phyloP scores from a whole-genome alignment of 2,329 filamentous ascomycete genomes.

The Alternaria arborescens region DNA sequence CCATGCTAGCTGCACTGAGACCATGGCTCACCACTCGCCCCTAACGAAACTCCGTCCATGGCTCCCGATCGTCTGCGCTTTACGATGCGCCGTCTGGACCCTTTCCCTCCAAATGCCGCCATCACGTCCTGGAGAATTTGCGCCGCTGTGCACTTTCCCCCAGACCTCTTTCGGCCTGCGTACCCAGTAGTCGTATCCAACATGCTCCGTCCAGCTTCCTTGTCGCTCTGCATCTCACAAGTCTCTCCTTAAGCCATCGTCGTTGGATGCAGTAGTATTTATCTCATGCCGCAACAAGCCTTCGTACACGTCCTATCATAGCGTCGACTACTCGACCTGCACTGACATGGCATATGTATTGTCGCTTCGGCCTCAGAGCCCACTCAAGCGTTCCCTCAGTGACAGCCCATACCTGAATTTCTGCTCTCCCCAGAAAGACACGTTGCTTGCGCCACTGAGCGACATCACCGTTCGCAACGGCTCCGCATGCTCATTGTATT shows the following conservation, averaged over 20 bases:
- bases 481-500: slow-evolving; percentile 49
- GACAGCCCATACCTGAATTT: slow-evolving; percentile 50
- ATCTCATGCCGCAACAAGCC: slow-evolving; percentile 46
- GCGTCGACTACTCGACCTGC: slow-evolving; percentile 25
- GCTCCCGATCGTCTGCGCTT: slow-evolving; percentile 23
- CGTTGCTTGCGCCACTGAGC: slow-evolving; percentile 33
- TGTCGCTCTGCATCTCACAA: slow-evolving; percentile 22
- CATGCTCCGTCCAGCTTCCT: slow-evolving; percentile 21
- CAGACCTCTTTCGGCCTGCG: slow-evolving; percentile 21
- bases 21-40: slow-evolving; percentile 13
- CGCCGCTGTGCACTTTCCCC: slow-evolving; percentile 34
- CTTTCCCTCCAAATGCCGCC: slow-evolving; percentile 25
- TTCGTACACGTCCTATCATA: slow-evolving; percentile 32
- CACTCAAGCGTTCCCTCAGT: slow-evolving; percentile 54
- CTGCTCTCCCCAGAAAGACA: slow-evolving; percentile 43
- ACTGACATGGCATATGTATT: slow-evolving; percentile 52
- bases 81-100: slow-evolving; percentile 24
- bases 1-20: slow-evolving; percentile 6
- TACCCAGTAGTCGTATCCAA: slow-evolving; percentile 18
- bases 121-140: slow-evolving; percentile 9
- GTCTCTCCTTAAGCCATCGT: slow-evolving; percentile 42
- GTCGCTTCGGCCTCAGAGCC: slow-evolving; percentile 50
- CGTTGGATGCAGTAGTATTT: slow-evolving; percentile 47
- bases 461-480: slow-evolving; percentile 43
- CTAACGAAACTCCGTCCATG: slow-evolving; percentile 15